Evolutionary conservation across 371 early-diverging fungal genomes (phyloP), one percentile per base, ranked within the genome.

Genomic region (Zychaea mexicana): DNA sequence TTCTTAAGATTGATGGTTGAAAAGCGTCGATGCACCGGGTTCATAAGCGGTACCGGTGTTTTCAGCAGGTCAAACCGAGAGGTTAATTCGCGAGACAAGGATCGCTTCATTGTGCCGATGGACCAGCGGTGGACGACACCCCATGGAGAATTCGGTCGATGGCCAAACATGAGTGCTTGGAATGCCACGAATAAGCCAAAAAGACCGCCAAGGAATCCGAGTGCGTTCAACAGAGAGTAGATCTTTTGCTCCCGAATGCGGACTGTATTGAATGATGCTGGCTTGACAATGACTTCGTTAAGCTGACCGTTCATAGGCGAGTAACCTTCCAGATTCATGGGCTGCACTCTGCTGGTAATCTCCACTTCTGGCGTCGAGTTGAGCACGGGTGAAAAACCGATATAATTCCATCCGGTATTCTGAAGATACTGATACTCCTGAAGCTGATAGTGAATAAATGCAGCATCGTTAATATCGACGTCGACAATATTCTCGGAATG

Each of bases 121-220:
- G 78, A 74, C 81, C 81, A 81, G 57, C 81, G 73, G 39, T 81
- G 81, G 6, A 81, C 72, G 24, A 81, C 75, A 47, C 81, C 81
- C 81, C 81, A 81, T 28, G 81, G 81, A 17, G 75, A 74, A 38
- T 72, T 65, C 42, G 81, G 81, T 39, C 81, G 73, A 49, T 67
- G 74, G 57, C 81, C 81, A 64, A 81, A 81, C 15, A 81, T 61
- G 78, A 78, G 78, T 15, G 81, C 59, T 60, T 81, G 81, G 10
- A 69, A 65, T 27, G 75, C 76, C 17, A 81, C 58, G 24, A 78
- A 60, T 3, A 81, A 38, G 67, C 81, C 81, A 70, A 81, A 76
- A 46, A 81, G 66, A 76, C 81, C 81, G 68, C 81, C 81, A 6
- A 78, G 75, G 46, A 81, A 78, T 59, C 81, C 81, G 42, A 81